Base-by-base conservation (phyloP, 331 rosid genomes). In the Malus hybrid region DNA sequence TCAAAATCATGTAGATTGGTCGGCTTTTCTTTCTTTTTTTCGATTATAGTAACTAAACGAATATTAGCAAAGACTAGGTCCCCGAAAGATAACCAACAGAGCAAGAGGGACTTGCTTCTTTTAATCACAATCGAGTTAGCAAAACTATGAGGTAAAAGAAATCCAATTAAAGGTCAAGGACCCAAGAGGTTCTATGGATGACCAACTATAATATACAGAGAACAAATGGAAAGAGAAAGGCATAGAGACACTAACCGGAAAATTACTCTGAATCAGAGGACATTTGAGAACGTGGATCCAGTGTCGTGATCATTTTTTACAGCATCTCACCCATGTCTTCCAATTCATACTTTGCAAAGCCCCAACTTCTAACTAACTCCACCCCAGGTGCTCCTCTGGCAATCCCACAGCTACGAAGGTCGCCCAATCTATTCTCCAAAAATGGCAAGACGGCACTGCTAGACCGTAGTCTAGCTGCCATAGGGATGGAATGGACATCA, bases 391-490 rank as follows among this genome's bases (percentile, higher is more conserved):
- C 89, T 24, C 91, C 91, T 72, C 88, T 91, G 20, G 76, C 82
- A 13, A 83, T 73, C 74, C 93, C 98, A 69, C 74, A 80, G 73
- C 71, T 83, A 60, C 31, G 84, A 36, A 93, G 96, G 74, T 85
- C 88, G 31, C 16, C 84, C 80, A 93, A 66, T 76, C 91, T 87
- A 32, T 80, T 82, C 89, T 93, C 88, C 81, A 91, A 39, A 79
- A 83, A 76, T 44, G 98, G 98, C 70, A 91, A 86, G 74, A 90
- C 60, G 3, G 86, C 87, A 32, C 80, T 87, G 86, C 88, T 90
- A 71, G 96, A 91, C 56, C 97, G 93, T 70, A 93, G 81, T 72
- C 98, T 84, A 81, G 96, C 93, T 0, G 90, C 95, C 86, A 93
- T 84, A 56, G 98, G 98, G 46, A 91, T 84, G 77, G 92, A 91